A percentile compares a stretch with the other conserved stretches of the same genome.
These are phyloP conservation scores for Chiua sp. DNA, from an alignment of 1,284 basidiomycete species.

Conservation along the genomic window DNA sequence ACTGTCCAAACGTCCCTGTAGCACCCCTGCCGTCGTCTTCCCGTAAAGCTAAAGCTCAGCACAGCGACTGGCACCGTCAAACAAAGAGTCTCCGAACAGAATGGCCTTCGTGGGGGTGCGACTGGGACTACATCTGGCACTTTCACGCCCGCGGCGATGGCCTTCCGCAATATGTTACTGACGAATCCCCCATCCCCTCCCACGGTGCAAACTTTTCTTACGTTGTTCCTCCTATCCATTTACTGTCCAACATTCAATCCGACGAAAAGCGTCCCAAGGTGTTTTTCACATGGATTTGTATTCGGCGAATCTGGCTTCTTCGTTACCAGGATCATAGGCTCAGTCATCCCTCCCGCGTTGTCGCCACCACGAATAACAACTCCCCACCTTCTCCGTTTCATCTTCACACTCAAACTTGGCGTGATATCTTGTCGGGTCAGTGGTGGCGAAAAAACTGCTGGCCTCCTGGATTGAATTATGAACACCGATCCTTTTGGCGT, in stretches of 20 bases:
- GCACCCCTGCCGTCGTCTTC: neutral
- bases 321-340: neutral
- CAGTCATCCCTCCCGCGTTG: neutral
- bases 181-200: neutral
- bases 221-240: neutral
- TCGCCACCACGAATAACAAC: neutral
- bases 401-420: constrained; percentile 6
- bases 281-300: constrained; percentile 8
- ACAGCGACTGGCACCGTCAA: constrained; percentile 4
- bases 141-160: constrained; percentile 1
- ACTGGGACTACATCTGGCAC: constrained; percentile 11
- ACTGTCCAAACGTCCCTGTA: too few relatives aligned
- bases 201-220: constrained; percentile 6
- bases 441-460: constrained; percentile 5
- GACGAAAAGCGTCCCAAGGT: constrained; percentile 4
- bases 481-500: constrained; percentile 1
- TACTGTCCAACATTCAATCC: constrained; percentile 2
- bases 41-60: neutral
- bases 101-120: constrained; percentile 6
- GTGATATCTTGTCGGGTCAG: constrained; percentile 1
- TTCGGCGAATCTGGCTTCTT: constrained; percentile 3
- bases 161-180: neutral
- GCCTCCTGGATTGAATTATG: neutral
- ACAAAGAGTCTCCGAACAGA: neutral
- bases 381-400: neutral